Percentiles rank a stretch among this genome's conserved stretches.
Evolutionary conservation across 2,329 filamentous ascomycete species (phyloP).

Genomic region (Dactylella cylindrospora): DNA sequence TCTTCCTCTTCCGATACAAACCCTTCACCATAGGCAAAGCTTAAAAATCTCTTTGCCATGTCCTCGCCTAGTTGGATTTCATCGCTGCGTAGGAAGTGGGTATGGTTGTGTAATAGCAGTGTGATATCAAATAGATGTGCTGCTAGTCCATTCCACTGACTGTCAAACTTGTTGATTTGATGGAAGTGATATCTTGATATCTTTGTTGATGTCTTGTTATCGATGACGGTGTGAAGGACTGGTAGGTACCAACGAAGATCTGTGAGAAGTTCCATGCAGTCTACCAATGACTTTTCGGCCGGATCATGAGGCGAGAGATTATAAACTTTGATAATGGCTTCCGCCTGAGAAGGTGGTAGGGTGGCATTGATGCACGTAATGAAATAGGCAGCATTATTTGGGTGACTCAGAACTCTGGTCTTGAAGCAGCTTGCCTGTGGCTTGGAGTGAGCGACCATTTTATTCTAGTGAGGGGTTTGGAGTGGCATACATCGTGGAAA

Average conservation of each 20-base stretch:
- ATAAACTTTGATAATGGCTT: constrained; percentile 8
- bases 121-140: constrained; percentile 39
- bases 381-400: constrained; percentile 21
- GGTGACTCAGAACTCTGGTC: constrained; percentile 15
- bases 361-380: constrained; percentile 12
- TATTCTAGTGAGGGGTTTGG: not conserved
- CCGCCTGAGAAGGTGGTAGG: not conserved
- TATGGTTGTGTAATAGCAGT: constrained; percentile 29
- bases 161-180: constrained; percentile 20
- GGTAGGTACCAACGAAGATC: constrained; percentile 39
- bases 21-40: constrained; percentile 25
- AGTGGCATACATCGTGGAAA: constrained; percentile 29
- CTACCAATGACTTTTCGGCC: constrained; percentile 4
- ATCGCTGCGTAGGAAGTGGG: not conserved
- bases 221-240: constrained; percentile 7
- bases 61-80: constrained; percentile 19
- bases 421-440: constrained; percentile 34
- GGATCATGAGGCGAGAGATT: constrained; percentile 2
- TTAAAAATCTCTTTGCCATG: constrained; percentile 15
- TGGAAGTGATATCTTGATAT: constrained; percentile 39
- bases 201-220: not conserved
- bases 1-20: constrained; percentile 3
- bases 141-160: constrained; percentile 33
- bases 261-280: constrained; percentile 32
- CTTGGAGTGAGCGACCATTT: no score